Percentiles rank a stretch among this genome's conserved stretches.
Conservation (phyloP, 106 monocot genomes). For the Acanthochlamys bracteata region DNA sequence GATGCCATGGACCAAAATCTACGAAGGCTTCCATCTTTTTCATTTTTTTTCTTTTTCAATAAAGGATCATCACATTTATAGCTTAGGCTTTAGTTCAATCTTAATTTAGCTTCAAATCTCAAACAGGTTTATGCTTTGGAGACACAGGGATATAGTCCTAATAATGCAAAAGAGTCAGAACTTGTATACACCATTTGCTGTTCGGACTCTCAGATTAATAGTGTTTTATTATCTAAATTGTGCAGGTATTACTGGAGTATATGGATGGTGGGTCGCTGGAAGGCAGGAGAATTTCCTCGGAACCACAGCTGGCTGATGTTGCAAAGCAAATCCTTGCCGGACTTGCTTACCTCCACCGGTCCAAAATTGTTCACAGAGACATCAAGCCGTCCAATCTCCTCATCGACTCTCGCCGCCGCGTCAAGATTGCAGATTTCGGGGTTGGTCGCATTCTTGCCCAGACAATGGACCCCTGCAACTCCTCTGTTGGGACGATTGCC, state of each 20-base stretch:
- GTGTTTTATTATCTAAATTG: no score
- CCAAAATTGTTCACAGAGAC: slow-evolving; percentile 85
- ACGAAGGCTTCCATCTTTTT: no score
- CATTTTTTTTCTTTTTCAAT: no score
- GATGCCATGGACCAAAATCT: no score
- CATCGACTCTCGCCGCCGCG: slow-evolving; percentile 39
- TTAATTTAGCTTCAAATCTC: no score
- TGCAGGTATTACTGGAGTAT: slow-evolving; percentile 51
- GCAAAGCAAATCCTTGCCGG: slow-evolving; percentile 64
- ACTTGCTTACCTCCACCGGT: slow-evolving; percentile 71
- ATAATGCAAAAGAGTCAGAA: no score
- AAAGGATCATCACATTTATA: no score
- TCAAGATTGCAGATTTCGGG: slow-evolving; percentile 97
- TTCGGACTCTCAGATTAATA: no score
- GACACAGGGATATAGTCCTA: no score
- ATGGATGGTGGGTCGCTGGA: slow-evolving; percentile 65
- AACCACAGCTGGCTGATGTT: slow-evolving; percentile 37
- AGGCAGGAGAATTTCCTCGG: slow-evolving; percentile 33
- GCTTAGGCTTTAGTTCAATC: no score
- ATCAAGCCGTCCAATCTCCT: slow-evolving; percentile 91
- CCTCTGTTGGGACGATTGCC: slow-evolving; percentile 86
- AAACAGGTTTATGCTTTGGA: no score
- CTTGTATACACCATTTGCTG: no score
- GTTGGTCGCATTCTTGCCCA: slow-evolving; percentile 79
- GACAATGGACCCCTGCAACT: slow-evolving; percentile 95